Base-by-base conservation (phyloP, 805 yeast species). In the Teunomyces aglyptinius region DNA sequence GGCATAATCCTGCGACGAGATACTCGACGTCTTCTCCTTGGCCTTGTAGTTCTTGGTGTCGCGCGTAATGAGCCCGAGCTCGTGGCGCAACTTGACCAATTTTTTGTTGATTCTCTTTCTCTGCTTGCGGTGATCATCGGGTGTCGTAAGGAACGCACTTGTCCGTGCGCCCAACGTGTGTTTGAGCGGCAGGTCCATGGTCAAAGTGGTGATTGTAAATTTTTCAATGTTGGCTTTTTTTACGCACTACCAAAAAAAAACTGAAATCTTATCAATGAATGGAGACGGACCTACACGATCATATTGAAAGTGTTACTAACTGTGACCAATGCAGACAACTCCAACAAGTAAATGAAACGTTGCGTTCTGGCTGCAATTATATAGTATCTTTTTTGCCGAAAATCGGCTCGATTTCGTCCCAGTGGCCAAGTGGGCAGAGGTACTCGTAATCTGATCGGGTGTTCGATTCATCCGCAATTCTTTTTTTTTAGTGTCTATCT, bases 91-190 rank as follows among this genome's bases (percentile, higher is more conserved):
- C 48, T 80, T 80, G 46, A 78, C 78, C 46, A 90, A 63, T 47
- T 79, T 75, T 52, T 80, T 77, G 49, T 83, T 81, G 45, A 84
- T 62, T 54, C 82, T 76, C 44, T 72, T 75, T 59, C 95, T 83
- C 56, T 86, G 85, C 53, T 80, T 82, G 39, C 76, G 79, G 61
- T 68, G 89, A 58, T 90, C 97, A 13, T 77, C 79, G 0, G 88
- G 74, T 3, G 89, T 75, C 54, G 80, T 80, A 45, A 89, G 73
- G 54, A 82, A 79, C 11, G 83, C 82, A 44, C 77, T 77, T 55
- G 77, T 72, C 47, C 96, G 80, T 11, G 74, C 80, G 11, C 83
- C 83, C 47, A 67, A 68, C 1, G 83, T 78, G 45, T 58, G 50
- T 22, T 64, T 61, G 43, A 81, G 61, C 6, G 84, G 82, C 27